Percentiles rank a stretch among this genome's conserved stretches.
These are phyloP conservation scores for Scedosporium apiospermum DNA, from an alignment of 2,329 filamentous ascomycete genomes.

Conservation along the genomic window DNA sequence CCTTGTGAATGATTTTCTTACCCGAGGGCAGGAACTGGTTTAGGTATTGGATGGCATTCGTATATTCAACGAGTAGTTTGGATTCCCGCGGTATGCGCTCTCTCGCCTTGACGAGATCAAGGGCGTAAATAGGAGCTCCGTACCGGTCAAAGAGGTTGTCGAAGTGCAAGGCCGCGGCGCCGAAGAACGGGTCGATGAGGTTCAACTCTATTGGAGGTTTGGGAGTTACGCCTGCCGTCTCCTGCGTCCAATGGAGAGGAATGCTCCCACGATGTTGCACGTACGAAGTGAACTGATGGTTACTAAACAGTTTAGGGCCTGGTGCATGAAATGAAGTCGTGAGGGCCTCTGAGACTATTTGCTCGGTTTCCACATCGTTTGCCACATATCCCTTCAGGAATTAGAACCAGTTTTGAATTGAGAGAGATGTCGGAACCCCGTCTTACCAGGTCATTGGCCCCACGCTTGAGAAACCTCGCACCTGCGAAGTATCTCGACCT, in stretches of 20 bases:
- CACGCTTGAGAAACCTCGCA: constrained; percentile 86
- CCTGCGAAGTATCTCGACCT: constrained; percentile 91
- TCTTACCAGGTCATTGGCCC: constrained; percentile 70
- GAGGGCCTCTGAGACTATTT: constrained; percentile 89
- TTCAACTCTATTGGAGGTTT: constrained; percentile 95
- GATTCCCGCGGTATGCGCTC: constrained; percentile 87
- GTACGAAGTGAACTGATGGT: constrained; percentile 88
- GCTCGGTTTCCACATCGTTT: constrained; percentile 97
- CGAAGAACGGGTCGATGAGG: constrained; percentile 92
- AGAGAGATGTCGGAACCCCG: neutral
- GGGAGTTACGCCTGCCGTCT: constrained; percentile 87
- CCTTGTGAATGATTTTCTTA: constrained; percentile 85
- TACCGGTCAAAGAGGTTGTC: constrained; percentile 91
- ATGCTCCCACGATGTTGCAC: constrained; percentile 96
- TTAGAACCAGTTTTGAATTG: neutral
- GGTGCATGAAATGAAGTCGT: constrained; percentile 95
- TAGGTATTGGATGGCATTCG: constrained; percentile 77
- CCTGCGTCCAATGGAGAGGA: constrained; percentile 94
- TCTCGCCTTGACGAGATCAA: constrained; percentile 84
- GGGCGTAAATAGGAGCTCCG: constrained; percentile 79
- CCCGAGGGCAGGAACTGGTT: constrained; percentile 83
- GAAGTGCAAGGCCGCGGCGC: constrained; percentile 86
- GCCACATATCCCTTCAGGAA: constrained; percentile 69
- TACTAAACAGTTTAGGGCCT: constrained; percentile 75
- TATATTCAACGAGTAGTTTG: constrained; percentile 81